Conservation (phyloP, 1,284 basidiomycete species). For the Calocybe gambosa region DNA sequence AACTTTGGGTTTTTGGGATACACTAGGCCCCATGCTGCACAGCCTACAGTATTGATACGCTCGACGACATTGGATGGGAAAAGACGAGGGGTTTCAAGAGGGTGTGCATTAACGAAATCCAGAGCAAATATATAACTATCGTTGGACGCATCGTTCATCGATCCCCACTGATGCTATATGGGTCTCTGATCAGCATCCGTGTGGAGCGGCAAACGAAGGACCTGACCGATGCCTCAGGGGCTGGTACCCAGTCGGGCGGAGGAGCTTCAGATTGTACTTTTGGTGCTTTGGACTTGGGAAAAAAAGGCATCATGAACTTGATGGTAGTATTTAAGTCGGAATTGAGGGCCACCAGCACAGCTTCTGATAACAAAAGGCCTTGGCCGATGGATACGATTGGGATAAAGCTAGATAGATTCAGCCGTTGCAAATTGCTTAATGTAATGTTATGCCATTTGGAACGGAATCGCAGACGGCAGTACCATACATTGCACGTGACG, state of each 20-base stretch:
- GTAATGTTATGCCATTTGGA: too few species aligned
- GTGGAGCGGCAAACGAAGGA: background rate
- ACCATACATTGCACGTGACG: too few species aligned
- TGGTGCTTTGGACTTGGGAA: constrained; percentile 11
- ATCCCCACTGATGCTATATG: constrained; percentile 36
- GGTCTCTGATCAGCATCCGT: too few species aligned
- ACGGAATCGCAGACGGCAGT: too few species aligned
- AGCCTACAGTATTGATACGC: constrained; percentile 38
- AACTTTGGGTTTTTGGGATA: constrained; percentile 33
- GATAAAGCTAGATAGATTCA: too few species aligned
- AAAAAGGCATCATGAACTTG: constrained; percentile 9
- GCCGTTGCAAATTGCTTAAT: too few species aligned
- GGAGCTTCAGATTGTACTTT: constrained; percentile 6
- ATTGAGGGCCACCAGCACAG: too few species aligned
- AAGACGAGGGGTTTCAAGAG: constrained; percentile 34
- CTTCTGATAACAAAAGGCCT: too few species aligned
- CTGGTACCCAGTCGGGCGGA: constrained; percentile 30
- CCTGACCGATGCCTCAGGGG: constrained; percentile 20
- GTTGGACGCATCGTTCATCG: constrained; percentile 44
- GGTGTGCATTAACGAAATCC: constrained; percentile 38
- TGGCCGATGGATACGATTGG: too few species aligned
- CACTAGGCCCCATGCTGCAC: constrained; percentile 46
- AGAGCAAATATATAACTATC: constrained; percentile 46
- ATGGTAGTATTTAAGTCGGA: too few species aligned
- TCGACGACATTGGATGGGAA: constrained; percentile 46